phyloP scores from a whole-genome alignment of 495 filamentous ascomycete species.

The Venustampulla echinocandica region DNA sequence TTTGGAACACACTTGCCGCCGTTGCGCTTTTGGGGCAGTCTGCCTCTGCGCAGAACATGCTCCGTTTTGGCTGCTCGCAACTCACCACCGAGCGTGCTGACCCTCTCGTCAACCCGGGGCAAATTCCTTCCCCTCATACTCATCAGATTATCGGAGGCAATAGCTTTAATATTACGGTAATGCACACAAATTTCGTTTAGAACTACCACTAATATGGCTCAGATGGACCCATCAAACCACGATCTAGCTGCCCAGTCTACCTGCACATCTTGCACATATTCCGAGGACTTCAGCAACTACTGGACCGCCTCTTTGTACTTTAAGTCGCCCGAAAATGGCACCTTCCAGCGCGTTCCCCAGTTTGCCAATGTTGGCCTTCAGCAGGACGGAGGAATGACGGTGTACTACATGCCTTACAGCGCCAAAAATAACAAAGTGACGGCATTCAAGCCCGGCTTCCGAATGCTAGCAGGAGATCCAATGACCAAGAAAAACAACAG shows the following conservation, averaged over 20 bases:
- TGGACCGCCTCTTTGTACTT: slow-evolving; percentile 61
- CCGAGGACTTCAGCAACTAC: slow-evolving; percentile 58
- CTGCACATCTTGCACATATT: slow-evolving; percentile 54
- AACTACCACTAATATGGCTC: slow-evolving; percentile 37
- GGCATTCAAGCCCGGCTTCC: slow-evolving; percentile 34
- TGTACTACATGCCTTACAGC: slow-evolving; percentile 53
- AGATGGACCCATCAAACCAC: slow-evolving; percentile 27
- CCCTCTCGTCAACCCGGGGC: slow-evolving; percentile 50
- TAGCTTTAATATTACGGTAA: slow-evolving; percentile 46
- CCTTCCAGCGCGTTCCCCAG: slow-evolving; percentile 55
- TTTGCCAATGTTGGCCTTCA: slow-evolving; percentile 39
- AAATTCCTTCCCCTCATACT: slow-evolving; percentile 42
- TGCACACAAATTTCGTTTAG: slow-evolving; percentile 25
- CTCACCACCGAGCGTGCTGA: slow-evolving; percentile 47
- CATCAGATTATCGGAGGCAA: slow-evolving; percentile 59
- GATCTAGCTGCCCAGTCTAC: slow-evolving; percentile 33
- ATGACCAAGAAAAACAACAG: slow-evolving; percentile 2
- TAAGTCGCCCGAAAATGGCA: slow-evolving; percentile 46
- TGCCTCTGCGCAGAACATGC: slow-evolving; percentile 34
- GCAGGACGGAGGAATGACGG: slow-evolving; percentile 42
- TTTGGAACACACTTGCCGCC: slow-evolving; percentile 39
- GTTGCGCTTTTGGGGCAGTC: slow-evolving; percentile 36
- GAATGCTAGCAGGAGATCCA: slow-evolving; percentile 7
- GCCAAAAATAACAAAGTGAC: slow-evolving; percentile 35
- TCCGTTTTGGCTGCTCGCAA: slow-evolving; percentile 36